phyloP scores from a whole-genome alignment of 2,329 filamentous ascomycete species.

The Claviceps sorghi region DNA sequence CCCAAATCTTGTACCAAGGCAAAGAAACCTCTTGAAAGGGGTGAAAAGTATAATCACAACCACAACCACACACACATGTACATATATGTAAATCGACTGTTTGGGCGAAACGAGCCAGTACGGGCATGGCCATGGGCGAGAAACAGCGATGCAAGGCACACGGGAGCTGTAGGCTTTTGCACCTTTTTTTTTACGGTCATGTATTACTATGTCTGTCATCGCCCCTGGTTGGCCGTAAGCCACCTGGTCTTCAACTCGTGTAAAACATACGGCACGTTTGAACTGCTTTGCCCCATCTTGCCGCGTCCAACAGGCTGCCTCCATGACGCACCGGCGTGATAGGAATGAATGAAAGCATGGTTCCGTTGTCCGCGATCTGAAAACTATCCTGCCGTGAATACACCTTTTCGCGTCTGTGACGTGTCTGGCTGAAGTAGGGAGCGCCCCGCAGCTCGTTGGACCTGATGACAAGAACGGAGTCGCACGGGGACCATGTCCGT shows the following conservation, averaged over 20 bases:
- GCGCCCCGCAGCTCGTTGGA: not conserved
- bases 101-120: too few species aligned
- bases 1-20: not conserved
- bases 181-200: not conserved
- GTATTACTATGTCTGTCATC: not conserved
- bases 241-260: not conserved
- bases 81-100: not conserved
- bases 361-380: too few species aligned
- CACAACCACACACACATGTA: not conserved
- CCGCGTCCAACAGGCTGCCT: too few species aligned
- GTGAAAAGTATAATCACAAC: not conserved
- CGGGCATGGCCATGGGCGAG: not conserved
- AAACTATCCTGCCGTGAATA: too few species aligned
- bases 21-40: too few species aligned
- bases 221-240: not conserved
- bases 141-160: not conserved
- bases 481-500: not conserved
- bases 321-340: too few species aligned
- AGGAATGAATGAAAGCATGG: too few species aligned
- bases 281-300: not conserved
- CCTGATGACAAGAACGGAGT: not conserved
- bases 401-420: too few species aligned
- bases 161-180: not conserved
- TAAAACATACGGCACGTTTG: conserved; percentile 1
- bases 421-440: not conserved